A percentile compares a stretch with the other conserved stretches of the same genome.
Evolutionary conservation across 768 basidiomycete species (phyloP).

Genomic region (Butyriboletus loyo): DNA sequence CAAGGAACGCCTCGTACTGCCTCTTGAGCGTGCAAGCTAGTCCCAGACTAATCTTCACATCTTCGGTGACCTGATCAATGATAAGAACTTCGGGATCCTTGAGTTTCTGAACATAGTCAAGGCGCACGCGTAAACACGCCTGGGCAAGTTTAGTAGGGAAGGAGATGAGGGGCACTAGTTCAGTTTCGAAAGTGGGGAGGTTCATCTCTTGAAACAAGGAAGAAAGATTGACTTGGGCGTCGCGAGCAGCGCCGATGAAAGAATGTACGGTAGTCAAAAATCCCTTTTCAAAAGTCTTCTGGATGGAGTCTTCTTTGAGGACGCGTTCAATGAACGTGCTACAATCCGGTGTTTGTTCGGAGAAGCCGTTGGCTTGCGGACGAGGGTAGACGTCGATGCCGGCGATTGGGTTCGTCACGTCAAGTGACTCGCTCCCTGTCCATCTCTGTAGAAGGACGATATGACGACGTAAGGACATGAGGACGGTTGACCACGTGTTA

Average conservation of each 20-base stretch:
- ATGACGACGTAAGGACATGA: conserved; percentile 79
- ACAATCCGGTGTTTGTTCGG: conserved; percentile 55
- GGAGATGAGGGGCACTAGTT: conserved; percentile 88
- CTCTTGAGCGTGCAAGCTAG: conserved; percentile 93
- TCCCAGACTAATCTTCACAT: conserved; percentile 86
- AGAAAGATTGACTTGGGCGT: conserved; percentile 79
- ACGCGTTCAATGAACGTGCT: conserved; percentile 91
- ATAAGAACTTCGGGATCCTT: conserved; percentile 86
- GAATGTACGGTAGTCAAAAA: conserved; percentile 84
- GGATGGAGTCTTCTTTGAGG: conserved; percentile 94
- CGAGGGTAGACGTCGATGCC: conserved; percentile 48
- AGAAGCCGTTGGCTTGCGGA: conserved; percentile 29
- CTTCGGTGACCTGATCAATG: conserved; percentile 92
- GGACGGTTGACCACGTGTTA: conserved; percentile 89
- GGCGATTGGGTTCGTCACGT: conserved; percentile 79
- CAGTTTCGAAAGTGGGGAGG: conserved; percentile 85
- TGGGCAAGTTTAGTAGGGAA: conserved; percentile 95
- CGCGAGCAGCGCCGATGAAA: conserved; percentile 81
- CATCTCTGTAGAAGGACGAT: conserved; percentile 80
- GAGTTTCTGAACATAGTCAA: conserved; percentile 85
- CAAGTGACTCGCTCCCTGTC: conserved; percentile 91
- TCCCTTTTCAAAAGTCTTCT: conserved; percentile 89
- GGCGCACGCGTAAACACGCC: conserved; percentile 83
- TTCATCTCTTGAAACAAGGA: conserved; percentile 81
- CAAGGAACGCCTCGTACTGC: conserved; percentile 89